phyloP scores from a whole-genome alignment of 169 alveolate species.

The Cyclospora cayetanensis region DNA sequence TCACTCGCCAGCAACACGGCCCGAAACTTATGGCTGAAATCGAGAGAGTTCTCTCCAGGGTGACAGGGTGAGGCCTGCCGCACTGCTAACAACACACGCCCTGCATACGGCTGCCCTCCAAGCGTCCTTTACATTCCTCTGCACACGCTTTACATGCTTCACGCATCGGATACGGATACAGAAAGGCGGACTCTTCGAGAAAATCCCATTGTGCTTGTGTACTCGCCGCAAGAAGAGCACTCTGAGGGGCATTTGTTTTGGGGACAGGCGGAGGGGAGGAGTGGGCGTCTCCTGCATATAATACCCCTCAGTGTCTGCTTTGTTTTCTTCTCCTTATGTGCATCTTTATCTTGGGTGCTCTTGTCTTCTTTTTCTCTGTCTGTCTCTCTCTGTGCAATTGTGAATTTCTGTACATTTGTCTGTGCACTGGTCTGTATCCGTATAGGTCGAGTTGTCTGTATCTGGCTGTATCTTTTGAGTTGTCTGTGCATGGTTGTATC shows the following conservation, averaged over 20 bases:
- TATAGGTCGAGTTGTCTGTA: background rate
- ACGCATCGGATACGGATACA: too few species aligned
- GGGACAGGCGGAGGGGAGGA: too few species aligned
- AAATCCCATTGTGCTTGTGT: background rate
- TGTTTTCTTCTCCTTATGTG: too few species aligned
- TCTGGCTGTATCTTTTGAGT: background rate
- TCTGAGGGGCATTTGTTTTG: background rate
- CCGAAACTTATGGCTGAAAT: slow-evolving; percentile 87
- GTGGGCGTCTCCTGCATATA: too few species aligned
- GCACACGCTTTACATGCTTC: too few species aligned
- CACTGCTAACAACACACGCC: too few species aligned
- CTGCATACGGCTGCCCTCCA: too few species aligned
- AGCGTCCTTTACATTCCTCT: too few species aligned
- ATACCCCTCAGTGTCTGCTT: too few species aligned
- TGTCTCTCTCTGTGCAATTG: background rate
- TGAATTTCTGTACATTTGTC: background rate
- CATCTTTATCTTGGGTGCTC: too few species aligned
- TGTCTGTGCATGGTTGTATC: background rate
- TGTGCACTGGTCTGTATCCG: background rate
- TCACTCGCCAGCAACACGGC: slow-evolving; percentile 77
- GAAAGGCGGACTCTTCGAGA: background rate
- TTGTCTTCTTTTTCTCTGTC: too few species aligned
- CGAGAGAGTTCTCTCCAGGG: slow-evolving; percentile 86
- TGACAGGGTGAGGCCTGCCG: slow-evolving; percentile 79
- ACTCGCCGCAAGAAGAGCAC: background rate